phyloP scores from a whole-genome alignment of 148 eudicot genomes.

The Dysphania ambrosioides region DNA sequence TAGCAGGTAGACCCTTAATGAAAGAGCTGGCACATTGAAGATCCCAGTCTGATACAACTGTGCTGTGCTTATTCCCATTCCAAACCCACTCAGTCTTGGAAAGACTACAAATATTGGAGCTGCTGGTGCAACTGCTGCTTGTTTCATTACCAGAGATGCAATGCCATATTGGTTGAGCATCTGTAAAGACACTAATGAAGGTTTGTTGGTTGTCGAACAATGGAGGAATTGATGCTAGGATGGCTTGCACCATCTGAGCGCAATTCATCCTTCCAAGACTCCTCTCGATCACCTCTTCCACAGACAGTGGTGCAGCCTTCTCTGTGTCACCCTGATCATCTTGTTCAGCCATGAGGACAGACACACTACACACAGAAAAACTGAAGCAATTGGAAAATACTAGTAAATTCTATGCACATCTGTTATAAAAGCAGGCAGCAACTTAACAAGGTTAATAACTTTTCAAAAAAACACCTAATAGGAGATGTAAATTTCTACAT shows the following conservation, averaged over 20 bases:
- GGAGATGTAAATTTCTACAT: background rate
- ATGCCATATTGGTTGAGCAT: conserved; percentile 29
- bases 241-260: conserved; percentile 25
- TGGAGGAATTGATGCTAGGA: conserved; percentile 21
- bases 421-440: background rate
- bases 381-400: background rate
- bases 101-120: conserved; percentile 13
- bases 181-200: conserved; percentile 26
- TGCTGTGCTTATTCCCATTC: conserved; percentile 6
- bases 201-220: conserved; percentile 31
- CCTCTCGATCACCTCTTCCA: conserved; percentile 29
- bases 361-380: conserved; percentile 8
- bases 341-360: conserved; percentile 22
- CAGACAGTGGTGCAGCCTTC: background rate
- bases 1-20: conserved; percentile 24
- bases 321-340: conserved; percentile 8
- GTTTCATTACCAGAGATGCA: conserved; percentile 1
- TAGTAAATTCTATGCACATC: background rate
- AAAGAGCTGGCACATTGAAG: conserved; percentile 27
- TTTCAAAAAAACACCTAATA: background rate
- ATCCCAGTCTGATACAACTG: conserved; percentile 26
- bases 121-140: conserved; percentile 6
- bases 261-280: conserved; percentile 26
- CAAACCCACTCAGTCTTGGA: conserved; percentile 23
- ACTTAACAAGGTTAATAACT: background rate